Conservation (phyloP, 345 rosid genomes). For the Citrus maxima region DNA sequence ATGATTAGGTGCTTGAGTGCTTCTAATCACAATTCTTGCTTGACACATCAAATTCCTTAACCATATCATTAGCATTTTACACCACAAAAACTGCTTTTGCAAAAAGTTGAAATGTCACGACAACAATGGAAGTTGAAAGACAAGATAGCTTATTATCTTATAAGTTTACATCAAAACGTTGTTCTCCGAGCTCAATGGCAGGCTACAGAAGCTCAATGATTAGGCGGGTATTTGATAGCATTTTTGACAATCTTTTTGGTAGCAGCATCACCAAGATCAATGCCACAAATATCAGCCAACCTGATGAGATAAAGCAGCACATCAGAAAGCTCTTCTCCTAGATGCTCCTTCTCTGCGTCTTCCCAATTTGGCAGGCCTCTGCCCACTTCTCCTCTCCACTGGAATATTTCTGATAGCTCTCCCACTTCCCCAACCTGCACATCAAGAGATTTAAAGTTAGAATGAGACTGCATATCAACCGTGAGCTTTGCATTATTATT, state of each 20-base stretch:
- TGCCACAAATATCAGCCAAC: slow-evolving; percentile 44
- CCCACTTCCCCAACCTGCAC: slow-evolving; percentile 49
- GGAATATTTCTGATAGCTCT: slow-evolving; percentile 41
- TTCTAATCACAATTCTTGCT: not conserved
- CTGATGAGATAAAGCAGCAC: slow-evolving; percentile 48
- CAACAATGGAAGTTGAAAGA: not conserved
- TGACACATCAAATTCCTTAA: not conserved
- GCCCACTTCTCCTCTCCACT: slow-evolving; percentile 53
- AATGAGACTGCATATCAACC: not conserved
- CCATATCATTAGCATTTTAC: not conserved
- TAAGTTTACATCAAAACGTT: not conserved
- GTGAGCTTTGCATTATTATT: not conserved
- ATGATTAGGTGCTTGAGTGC: not conserved
- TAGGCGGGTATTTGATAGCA: slow-evolving; percentile 43
- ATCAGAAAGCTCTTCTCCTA: slow-evolving; percentile 52
- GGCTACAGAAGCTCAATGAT: not conserved
- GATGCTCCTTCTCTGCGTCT: slow-evolving; percentile 43
- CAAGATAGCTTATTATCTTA: not conserved
- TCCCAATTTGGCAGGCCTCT: slow-evolving; percentile 46
- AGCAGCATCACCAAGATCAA: slow-evolving; percentile 47
- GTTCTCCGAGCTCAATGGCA: not conserved
- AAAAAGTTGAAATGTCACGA: slow-evolving; percentile 7
- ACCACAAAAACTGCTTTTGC: too few species aligned
- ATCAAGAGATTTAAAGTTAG: not conserved
- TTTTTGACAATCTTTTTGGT: slow-evolving; percentile 38